Base-by-base conservation (phyloP, 805 yeast genomes). In the Ogataea pini region DNA sequence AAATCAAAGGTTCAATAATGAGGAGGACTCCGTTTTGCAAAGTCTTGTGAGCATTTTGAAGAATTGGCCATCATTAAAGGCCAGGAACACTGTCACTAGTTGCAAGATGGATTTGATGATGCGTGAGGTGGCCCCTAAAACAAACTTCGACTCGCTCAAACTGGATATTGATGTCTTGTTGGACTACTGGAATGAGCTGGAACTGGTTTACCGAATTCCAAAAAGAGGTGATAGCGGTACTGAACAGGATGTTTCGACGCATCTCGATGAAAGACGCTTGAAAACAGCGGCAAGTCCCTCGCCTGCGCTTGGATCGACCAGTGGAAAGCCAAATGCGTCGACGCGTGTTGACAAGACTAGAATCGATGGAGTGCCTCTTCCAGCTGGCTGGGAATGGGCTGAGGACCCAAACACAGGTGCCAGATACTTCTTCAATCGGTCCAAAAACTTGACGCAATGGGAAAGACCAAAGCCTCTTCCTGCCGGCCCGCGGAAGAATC, bases 171-270 rank as follows among this genome's bases (percentile, higher is more conserved):
- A 64, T 2, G 63, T 64, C 5, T 67, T 92, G 32, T 58, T 88
- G 22, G 71, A 74, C 0, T 83, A 75, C 47, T 92, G 97, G 97
- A 72, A 83, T 38, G 70, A 71, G 20, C 77, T 88, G 50, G 84
- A 86, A 61, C 81, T 88, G 78, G 91, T 90, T n/a, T 87, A 85
- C 61, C 78, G 94, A 38, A 91, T 92, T 44, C 91, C 95, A 1
- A 84, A 91, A 57, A 75, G 75, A 33, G 68, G 43, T 7, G 63
- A 76, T 36, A 69, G 44, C 22, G 54, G 29, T 2, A 34, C 41
- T 1, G 36, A 38, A 7, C 16, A 37, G 1, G 51, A 42, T 10
- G 27, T 32, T n/a, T 20, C 51, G 20, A 20, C 50, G 3, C 46
- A 49, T 18, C 28, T 60, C 9, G 62, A 61, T 49, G 65, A 58